Evolutionary conservation across 768 basidiomycete genomes (phyloP).

Genomic region (Tricholomella constricta): DNA sequence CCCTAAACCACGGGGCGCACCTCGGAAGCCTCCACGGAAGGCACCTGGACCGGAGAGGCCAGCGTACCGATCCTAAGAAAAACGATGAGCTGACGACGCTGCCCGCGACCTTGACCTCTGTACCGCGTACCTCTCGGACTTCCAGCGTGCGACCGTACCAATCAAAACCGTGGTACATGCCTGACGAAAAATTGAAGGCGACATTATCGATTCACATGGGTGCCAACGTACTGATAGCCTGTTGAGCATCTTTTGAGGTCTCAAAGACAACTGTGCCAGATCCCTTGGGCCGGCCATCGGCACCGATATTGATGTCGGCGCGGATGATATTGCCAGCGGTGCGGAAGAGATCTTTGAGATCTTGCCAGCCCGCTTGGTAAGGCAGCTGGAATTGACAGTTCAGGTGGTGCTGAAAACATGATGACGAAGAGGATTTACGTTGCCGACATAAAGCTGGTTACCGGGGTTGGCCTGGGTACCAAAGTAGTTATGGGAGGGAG

Average conservation of each 20-base stretch:
- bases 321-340: conserved; percentile 93
- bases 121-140: conserved; percentile 78
- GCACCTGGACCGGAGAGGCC: conserved; percentile 77
- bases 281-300: conserved; percentile 92
- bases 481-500: conserved; percentile 78
- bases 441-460: conserved; percentile 91
- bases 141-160: conserved; percentile 97
- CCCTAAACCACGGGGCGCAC: conserved; percentile 31
- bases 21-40: conserved; percentile 54
- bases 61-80: conserved; percentile 79
- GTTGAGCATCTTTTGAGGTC: conserved; percentile 84
- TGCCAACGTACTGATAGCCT: conserved; percentile 80
- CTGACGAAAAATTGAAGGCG: conserved; percentile 41
- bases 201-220: not conserved
- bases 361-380: conserved; percentile 98
- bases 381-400: conserved; percentile 63
- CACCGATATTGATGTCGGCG: conserved; percentile 93
- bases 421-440: conserved; percentile 51
- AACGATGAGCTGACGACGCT: not conserved
- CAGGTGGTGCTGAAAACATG: not conserved
- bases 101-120: not conserved
- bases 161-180: conserved; percentile 96
- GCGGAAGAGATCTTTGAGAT: conserved; percentile 96
- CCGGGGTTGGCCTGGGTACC: conserved; percentile 67
- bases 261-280: conserved; percentile 98